Percentiles rank a stretch among this genome's conserved stretches.
Evolutionary conservation across 2,329 filamentous ascomycete species (phyloP).

Genomic region (Grosmannia penicillata): DNA sequence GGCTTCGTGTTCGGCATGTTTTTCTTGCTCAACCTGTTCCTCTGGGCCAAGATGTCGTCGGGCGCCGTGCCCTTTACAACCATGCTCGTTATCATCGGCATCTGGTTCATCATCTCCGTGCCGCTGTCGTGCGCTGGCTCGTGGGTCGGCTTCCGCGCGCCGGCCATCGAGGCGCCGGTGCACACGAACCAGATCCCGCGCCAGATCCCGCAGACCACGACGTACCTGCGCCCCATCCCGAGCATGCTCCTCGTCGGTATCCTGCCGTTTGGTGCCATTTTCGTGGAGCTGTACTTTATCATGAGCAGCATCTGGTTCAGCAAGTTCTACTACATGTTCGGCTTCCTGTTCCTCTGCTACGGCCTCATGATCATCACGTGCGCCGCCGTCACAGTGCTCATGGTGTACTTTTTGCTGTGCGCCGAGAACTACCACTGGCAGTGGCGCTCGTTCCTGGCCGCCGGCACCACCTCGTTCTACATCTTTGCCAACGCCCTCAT

Average conservation of each 20-base stretch:
- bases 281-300: slow-evolving; percentile 97
- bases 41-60: slow-evolving; percentile 85
- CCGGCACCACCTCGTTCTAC: slow-evolving; percentile 79
- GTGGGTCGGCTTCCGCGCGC: slow-evolving; percentile 79
- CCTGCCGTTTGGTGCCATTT: slow-evolving; percentile 89
- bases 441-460: slow-evolving; percentile 86
- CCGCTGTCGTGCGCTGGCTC: slow-evolving; percentile 81
- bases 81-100: slow-evolving; percentile 83
- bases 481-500: slow-evolving; percentile 85
- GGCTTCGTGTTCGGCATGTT: slow-evolving; percentile 75
- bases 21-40: slow-evolving; percentile 90
- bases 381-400: slow-evolving; percentile 78
- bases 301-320: slow-evolving; percentile 99
- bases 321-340: slow-evolving; percentile 99
- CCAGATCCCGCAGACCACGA: slow-evolving; percentile 69
- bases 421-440: slow-evolving; percentile 99
- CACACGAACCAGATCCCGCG: slow-evolving; percentile 96
- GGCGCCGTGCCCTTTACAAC: slow-evolving; percentile 93
- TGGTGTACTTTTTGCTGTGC: slow-evolving; percentile 94
- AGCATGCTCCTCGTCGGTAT: slow-evolving; percentile 87
- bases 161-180: slow-evolving; percentile 61
- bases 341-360: slow-evolving; percentile 95
- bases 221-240: slow-evolving; percentile 74
- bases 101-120: slow-evolving; percentile 96
- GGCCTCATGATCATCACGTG: slow-evolving; percentile 94